These are phyloP conservation scores for Acanthamoeba lugdunensis DNA, from an alignment of 208 protist genomes.

Conservation along the genomic window DNA sequence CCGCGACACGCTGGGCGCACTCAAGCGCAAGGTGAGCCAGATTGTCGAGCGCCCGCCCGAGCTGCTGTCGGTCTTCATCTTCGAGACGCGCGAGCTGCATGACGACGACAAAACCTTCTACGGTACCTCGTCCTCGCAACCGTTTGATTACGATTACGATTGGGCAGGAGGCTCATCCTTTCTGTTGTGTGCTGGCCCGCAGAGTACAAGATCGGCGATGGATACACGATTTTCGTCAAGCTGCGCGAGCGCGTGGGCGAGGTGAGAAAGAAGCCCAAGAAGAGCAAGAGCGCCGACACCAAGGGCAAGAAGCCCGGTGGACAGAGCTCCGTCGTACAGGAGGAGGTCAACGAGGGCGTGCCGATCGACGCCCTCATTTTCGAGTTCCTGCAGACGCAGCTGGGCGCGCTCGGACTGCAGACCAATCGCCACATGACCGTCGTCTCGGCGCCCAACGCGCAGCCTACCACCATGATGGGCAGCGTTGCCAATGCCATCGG, in stretches of 20 bases:
- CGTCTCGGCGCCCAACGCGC: not conserved
- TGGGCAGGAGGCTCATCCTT: not conserved
- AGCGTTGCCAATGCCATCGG: slow-evolving; percentile 7
- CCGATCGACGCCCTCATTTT: slow-evolving; percentile 72
- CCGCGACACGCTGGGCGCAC: slow-evolving; percentile 44
- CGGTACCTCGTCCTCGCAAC: not conserved
- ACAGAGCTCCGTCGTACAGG: not conserved
- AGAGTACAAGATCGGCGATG: slow-evolving; percentile 56
- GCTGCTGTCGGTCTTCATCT: slow-evolving; percentile 36
- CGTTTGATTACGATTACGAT: not conserved
- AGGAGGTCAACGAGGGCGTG: slow-evolving; percentile 74
- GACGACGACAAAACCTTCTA: slow-evolving; percentile 68
- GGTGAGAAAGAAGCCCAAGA: slow-evolving; percentile 50
- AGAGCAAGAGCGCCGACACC: not conserved
- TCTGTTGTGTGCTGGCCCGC: too few species aligned
- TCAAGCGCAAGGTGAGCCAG: slow-evolving; percentile 63
- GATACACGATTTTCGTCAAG: slow-evolving; percentile 56
- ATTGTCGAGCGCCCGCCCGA: slow-evolving; percentile 16
- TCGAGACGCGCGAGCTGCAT: slow-evolving; percentile 37
- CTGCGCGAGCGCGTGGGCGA: slow-evolving; percentile 9
- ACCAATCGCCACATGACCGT: not conserved
- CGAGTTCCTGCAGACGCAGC: slow-evolving; percentile 75
- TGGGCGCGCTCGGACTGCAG: slow-evolving; percentile 75
- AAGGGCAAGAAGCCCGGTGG: slow-evolving; percentile 55
- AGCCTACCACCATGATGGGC: slow-evolving; percentile 1